Conservation (phyloP, 163 green algal genomes). For the Coccomyxa subellipsoidea region DNA sequence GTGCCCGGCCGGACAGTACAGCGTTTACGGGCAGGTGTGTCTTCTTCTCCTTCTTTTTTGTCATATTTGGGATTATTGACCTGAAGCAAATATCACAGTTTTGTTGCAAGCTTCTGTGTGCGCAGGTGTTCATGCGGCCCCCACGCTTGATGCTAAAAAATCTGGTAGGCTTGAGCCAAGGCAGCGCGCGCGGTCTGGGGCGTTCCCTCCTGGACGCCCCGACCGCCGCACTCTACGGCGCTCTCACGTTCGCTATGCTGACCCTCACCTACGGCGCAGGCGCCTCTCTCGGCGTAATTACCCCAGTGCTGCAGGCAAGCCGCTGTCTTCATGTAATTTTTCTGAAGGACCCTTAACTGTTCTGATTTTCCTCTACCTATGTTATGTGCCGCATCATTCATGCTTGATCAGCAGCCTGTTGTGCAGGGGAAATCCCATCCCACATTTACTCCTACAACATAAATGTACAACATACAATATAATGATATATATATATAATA, state of each 20-base stretch:
- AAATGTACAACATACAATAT: too few species aligned
- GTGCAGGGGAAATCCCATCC: too few species aligned
- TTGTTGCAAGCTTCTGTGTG: background rate
- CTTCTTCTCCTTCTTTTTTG: too few species aligned
- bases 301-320: background rate
- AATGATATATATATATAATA: too few species aligned
- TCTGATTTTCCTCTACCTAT: too few species aligned
- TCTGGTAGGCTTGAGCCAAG: background rate
- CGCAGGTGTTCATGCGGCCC: conserved; percentile 1
- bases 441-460: too few species aligned
- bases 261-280: conserved; percentile 7
- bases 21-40: background rate
- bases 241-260: background rate
- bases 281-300: background rate
- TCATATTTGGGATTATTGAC: too few species aligned
- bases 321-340: background rate
- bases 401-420: too few species aligned
- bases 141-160: background rate
- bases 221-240: background rate
- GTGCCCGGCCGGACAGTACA: conserved; percentile 6
- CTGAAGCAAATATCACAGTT: too few species aligned
- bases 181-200: background rate
- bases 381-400: too few species aligned
- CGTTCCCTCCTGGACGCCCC: background rate
- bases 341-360: too few species aligned